phyloP scores from a whole-genome alignment of 305 asterid species.

The Lippia alba region DNA sequence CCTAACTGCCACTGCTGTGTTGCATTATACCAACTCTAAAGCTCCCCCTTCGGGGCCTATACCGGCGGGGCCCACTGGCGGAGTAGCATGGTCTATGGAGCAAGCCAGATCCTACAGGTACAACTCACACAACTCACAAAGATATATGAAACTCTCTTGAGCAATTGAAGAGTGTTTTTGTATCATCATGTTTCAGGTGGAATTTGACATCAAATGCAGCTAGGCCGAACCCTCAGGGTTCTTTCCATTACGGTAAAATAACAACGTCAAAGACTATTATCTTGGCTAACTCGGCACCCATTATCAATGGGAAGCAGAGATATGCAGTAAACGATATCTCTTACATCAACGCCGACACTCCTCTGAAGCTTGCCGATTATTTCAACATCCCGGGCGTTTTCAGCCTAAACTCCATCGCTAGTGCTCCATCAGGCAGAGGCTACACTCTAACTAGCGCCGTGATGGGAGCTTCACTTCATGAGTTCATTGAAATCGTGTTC shows the following conservation, averaged over 20 bases:
- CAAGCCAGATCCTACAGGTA: constrained; percentile 73
- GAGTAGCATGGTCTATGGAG: constrained; percentile 56
- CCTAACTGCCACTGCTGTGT: constrained; percentile 45
- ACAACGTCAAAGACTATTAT: constrained; percentile 49
- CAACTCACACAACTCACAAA: not conserved
- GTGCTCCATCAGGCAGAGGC: constrained; percentile 43
- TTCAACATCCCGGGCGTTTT: constrained; percentile 68
- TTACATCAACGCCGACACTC: constrained; percentile 59
- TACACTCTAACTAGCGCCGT: constrained; percentile 47
- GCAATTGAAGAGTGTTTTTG: not conserved
- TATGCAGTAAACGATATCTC: constrained; percentile 63
- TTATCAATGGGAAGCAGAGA: constrained; percentile 55
- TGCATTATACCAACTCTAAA: constrained; percentile 57
- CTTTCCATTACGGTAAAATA: constrained; percentile 65
- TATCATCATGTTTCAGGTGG: constrained; percentile 52
- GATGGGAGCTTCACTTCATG: constrained; percentile 56
- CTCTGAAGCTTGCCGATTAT: constrained; percentile 73
- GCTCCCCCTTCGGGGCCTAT: constrained; percentile 49
- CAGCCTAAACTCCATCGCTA: constrained; percentile 45
- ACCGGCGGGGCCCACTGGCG: constrained; percentile 50
- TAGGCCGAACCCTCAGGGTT: constrained; percentile 82
- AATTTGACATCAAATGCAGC: constrained; percentile 75
- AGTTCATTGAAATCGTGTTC: constrained; percentile 63
- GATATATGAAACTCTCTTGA: no score
- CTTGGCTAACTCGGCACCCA: constrained; percentile 56